Percentiles rank a stretch among this genome's conserved stretches.
Conservation (phyloP, 176 grass and related monocot genomes). For the Avena eriantha region DNA sequence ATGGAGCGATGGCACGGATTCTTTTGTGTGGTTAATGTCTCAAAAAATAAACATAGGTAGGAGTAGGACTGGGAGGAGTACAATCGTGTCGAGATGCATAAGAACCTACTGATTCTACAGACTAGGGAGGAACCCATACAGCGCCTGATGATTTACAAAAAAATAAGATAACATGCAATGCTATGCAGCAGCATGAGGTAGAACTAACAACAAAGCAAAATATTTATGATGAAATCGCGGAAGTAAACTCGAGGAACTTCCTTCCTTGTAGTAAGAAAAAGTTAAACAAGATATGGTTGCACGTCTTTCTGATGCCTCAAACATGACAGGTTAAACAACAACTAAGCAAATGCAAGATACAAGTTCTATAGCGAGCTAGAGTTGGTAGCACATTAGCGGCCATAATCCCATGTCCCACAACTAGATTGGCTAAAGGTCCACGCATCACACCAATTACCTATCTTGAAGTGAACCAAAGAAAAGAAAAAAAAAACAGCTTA, state of each 20-base stretch:
- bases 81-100: neutral
- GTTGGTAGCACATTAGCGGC: neutral
- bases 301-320: neutral
- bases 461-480: neutral
- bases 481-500: constrained; percentile 45
- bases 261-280: neutral
- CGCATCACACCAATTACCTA: neutral
- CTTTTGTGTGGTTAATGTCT: neutral
- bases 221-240: too few relatives aligned
- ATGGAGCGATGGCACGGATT: neutral
- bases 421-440: neutral
- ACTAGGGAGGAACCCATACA: neutral
- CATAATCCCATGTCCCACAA: neutral
- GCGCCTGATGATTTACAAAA: neutral
- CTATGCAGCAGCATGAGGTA: neutral
- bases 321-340: neutral
- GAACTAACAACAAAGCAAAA: neutral
- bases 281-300: neutral
- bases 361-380: neutral
- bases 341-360: neutral
- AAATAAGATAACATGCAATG: neutral
- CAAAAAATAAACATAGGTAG: neutral
- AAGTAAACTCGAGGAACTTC: neutral
- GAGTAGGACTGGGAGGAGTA: neutral
- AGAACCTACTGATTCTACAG: neutral